These are phyloP conservation scores for Botrytis pseudocinerea DNA, from an alignment of 2,329 filamentous ascomycete genomes.

Conservation along the genomic window DNA sequence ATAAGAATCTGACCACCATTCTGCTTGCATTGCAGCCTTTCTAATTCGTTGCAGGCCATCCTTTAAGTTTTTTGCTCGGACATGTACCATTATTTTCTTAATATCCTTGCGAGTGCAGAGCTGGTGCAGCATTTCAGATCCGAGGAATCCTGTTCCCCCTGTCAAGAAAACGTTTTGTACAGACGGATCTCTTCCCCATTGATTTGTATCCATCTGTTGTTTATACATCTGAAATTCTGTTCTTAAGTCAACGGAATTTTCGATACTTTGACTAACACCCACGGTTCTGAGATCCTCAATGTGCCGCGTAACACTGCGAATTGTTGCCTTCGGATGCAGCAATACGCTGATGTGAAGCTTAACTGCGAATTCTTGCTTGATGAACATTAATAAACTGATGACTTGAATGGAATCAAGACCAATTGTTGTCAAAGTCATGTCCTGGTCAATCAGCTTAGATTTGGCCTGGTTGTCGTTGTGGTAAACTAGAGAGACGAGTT, in stretches of 20 bases:
- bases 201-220: slow-evolving; percentile 9
- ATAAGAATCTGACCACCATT: slow-evolving; percentile 33
- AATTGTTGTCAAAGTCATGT: slow-evolving; percentile 7
- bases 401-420: slow-evolving; percentile 23
- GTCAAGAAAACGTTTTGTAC: slow-evolving; percentile 41
- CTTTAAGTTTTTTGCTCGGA: slow-evolving; percentile 27
- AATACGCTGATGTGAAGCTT: slow-evolving; percentile 13
- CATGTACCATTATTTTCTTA: slow-evolving; percentile 31
- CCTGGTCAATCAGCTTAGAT: slow-evolving; percentile 4
- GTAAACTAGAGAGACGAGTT: slow-evolving; percentile 9
- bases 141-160: slow-evolving; percentile 47
- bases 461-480: not conserved
- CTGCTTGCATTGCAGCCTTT: slow-evolving; percentile 25
- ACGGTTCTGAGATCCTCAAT: slow-evolving; percentile 2
- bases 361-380: slow-evolving; percentile 21
- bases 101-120: slow-evolving; percentile 24
- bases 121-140: slow-evolving; percentile 42
- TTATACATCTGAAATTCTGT: slow-evolving; percentile 20
- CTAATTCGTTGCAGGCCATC: slow-evolving; percentile 27
- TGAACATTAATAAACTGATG: slow-evolving; percentile 21
- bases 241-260: slow-evolving; percentile 14
- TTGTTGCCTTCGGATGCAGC: slow-evolving; percentile 20
- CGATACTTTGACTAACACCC: not conserved
- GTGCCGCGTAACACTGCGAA: slow-evolving; percentile 4
- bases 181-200: not conserved